Evolutionary conservation across 208 protist species (phyloP).

Genomic region (Leishmania braziliensis): DNA sequence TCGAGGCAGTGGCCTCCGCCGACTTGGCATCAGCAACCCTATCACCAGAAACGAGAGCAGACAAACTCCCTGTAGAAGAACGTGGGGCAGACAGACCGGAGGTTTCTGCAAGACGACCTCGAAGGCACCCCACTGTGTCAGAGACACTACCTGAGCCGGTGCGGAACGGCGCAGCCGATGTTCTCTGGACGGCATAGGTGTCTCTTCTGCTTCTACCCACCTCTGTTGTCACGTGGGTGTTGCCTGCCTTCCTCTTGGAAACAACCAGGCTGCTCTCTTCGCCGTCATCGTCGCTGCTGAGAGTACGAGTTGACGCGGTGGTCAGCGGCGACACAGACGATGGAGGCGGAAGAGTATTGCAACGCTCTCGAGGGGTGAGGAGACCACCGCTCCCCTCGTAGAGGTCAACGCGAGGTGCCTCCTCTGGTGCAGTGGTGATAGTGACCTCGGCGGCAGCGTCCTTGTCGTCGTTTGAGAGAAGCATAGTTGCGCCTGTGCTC

Average conservation of each 20-base stretch:
- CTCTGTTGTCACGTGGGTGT: background rate
- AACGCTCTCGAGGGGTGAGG: background rate
- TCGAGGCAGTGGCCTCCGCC: background rate
- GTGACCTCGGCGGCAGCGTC: background rate
- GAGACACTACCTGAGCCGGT: background rate
- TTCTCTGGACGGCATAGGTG: background rate
- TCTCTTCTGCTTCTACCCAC: too few species aligned
- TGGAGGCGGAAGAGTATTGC: background rate
- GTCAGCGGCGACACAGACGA: slow-evolving; percentile 3
- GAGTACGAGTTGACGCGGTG: background rate
- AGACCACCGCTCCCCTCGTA: background rate
- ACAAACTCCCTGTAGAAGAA: background rate
- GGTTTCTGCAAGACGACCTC: slow-evolving; percentile 9
- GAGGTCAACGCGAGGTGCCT: too few species aligned
- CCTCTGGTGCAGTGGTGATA: background rate
- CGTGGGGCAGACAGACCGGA: background rate
- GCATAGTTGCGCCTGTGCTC: background rate
- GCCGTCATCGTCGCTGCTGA: slow-evolving; percentile 1
- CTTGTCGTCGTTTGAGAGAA: background rate
- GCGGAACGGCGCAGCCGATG: background rate
- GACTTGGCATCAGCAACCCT: background rate
- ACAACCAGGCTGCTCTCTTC: background rate
- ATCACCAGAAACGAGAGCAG: background rate
- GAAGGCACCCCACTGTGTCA: background rate
- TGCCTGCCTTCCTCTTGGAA: background rate